phyloP scores from a whole-genome alignment of 2,329 filamentous ascomycete genomes.

The Ascochyta koolunga region DNA sequence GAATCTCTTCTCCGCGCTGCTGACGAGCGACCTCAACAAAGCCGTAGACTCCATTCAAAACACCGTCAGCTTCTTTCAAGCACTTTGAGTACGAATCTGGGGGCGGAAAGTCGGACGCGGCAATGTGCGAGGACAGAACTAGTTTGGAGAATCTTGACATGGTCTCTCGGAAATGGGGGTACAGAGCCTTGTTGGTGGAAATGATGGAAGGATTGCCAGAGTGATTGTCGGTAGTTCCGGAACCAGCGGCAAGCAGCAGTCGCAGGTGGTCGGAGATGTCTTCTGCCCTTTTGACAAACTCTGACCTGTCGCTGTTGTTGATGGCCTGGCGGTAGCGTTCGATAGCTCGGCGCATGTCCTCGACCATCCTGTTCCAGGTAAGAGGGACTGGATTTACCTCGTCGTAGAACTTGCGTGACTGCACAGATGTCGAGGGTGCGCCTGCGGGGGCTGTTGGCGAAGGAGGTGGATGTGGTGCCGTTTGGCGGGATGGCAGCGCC shows the following conservation, averaged over 20 bases:
- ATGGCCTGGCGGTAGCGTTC: slow-evolving; percentile 92
- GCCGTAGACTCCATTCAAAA: slow-evolving; percentile 90
- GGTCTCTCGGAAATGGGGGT: slow-evolving; percentile 97
- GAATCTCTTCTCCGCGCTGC: slow-evolving; percentile 91
- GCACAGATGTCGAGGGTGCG: slow-evolving; percentile 54
- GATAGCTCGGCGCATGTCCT: slow-evolving; percentile 90
- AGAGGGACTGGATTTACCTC: slow-evolving; percentile 80
- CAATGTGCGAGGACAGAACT: slow-evolving; percentile 96
- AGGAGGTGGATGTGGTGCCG: slow-evolving; percentile 61
- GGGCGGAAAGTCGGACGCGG: slow-evolving; percentile 92
- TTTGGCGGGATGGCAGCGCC: slow-evolving; percentile 54
- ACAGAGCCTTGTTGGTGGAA: slow-evolving; percentile 94
- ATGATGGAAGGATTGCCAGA: slow-evolving; percentile 99
- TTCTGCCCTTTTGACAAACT: slow-evolving; percentile 93
- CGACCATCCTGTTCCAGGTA: slow-evolving; percentile 87
- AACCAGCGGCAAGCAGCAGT: slow-evolving; percentile 90
- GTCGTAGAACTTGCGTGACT: slow-evolving; percentile 87
- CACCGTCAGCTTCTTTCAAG: slow-evolving; percentile 94
- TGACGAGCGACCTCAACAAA: slow-evolving; percentile 95
- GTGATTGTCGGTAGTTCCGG: slow-evolving; percentile 97
- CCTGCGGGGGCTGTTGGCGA: slow-evolving; percentile 55
- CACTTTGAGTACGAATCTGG: slow-evolving; percentile 95
- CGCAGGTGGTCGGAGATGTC: slow-evolving; percentile 97
- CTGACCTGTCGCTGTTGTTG: slow-evolving; percentile 78
- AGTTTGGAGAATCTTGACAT: slow-evolving; percentile 99